Evolutionary conservation across 805 yeast species (phyloP).

Genomic region (Kockiozyma suomiensis): DNA sequence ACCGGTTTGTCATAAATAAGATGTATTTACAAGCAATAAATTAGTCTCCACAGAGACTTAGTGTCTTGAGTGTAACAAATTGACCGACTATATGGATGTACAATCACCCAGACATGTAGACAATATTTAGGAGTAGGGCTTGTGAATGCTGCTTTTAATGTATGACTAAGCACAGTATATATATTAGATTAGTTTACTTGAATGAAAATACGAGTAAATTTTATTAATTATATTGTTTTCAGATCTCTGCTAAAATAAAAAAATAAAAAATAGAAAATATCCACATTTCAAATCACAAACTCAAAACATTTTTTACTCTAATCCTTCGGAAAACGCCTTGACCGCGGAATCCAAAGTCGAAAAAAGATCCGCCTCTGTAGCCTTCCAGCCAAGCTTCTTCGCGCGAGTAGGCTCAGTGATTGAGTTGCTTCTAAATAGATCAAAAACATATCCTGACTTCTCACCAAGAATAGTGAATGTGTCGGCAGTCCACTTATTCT

Average conservation of each 20-base stretch:
- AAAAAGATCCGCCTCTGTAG: slow-evolving; percentile 12
- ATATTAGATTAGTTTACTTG: background rate
- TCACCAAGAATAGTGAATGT: slow-evolving; percentile 4
- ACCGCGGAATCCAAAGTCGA: slow-evolving; percentile 33
- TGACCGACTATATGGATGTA: too few species aligned
- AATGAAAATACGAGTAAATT: background rate
- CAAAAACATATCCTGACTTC: slow-evolving; percentile 2
- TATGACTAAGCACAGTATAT: too few species aligned
- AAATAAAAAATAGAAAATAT: too few species aligned
- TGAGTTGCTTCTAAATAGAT: slow-evolving; percentile 21
- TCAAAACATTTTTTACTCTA: too few species aligned
- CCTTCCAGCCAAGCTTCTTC: slow-evolving; percentile 26
- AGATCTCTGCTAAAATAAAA: too few species aligned
- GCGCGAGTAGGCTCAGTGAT: slow-evolving; percentile 22
- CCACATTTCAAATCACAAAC: too few species aligned
- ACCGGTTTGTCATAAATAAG: background rate
- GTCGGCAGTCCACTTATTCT: background rate
- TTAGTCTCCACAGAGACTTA: background rate
- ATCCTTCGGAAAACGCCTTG: slow-evolving; percentile 5
- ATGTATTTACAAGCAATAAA: background rate
- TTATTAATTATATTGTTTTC: background rate
- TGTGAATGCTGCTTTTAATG: too few species aligned
- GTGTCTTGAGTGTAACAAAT: too few species aligned
- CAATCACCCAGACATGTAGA: too few species aligned
- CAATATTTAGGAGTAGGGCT: too few species aligned